Evolutionary conservation across 371 early-diverging fungal genomes (phyloP).

Genomic region (Mortierella sp.): DNA sequence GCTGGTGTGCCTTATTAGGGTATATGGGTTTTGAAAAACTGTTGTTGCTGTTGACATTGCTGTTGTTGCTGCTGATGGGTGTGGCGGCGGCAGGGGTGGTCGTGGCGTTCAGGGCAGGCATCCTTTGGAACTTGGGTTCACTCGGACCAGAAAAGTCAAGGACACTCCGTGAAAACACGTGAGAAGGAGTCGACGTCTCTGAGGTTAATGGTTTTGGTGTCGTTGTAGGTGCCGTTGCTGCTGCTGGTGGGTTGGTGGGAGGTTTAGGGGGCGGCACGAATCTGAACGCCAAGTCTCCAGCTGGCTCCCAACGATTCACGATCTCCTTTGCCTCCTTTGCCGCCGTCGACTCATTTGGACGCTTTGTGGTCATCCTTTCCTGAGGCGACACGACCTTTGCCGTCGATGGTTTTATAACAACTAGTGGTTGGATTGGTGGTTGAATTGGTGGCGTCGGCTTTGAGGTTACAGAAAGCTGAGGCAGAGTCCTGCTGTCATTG

Average conservation of each 20-base stretch:
- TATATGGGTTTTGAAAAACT: neutral
- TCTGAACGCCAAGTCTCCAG: slow-evolving; percentile 14
- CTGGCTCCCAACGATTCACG: neutral
- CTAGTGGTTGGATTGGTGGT: neutral
- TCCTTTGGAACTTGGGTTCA: neutral
- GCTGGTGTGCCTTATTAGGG: neutral
- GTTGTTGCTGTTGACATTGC: neutral
- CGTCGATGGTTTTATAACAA: neutral
- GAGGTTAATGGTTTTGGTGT: neutral
- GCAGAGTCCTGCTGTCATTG: neutral
- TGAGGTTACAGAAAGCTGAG: too few species aligned
- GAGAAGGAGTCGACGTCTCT: neutral
- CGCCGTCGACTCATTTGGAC: too few species aligned
- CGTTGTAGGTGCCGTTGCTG: neutral
- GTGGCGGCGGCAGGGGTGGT: neutral
- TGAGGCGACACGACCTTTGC: neutral
- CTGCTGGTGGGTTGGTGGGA: neutral
- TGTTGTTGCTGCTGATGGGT: neutral
- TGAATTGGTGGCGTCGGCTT: neutral
- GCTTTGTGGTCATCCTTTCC: neutral
- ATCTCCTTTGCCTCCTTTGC: neutral
- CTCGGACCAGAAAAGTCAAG: neutral
- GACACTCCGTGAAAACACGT: neutral
- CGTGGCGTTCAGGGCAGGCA: neutral
- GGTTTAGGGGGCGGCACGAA: slow-evolving; percentile 11